These are phyloP conservation scores for Botrytis cinerea DNA, from an alignment of 2,329 filamentous ascomycete species.

Conservation along the genomic window DNA sequence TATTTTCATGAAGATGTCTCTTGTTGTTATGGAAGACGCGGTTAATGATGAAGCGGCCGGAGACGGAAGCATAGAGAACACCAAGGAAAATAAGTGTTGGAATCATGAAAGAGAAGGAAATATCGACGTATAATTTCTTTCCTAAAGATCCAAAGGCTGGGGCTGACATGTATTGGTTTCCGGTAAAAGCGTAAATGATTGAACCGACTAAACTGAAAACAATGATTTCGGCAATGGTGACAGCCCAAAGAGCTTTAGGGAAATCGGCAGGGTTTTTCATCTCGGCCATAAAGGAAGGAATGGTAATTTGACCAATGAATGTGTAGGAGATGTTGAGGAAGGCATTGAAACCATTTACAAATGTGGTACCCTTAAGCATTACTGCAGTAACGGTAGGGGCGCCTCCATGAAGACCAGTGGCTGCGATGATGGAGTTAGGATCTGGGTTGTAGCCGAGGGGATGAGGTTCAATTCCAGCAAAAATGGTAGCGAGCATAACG, in stretches of 20 bases:
- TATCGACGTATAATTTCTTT: slow-evolving; percentile 76
- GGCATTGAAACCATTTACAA: slow-evolving; percentile 79
- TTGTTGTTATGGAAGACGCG: slow-evolving; percentile 74
- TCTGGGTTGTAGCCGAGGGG: slow-evolving; percentile 66
- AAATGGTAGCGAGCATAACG: slow-evolving; percentile 80
- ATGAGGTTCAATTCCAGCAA: slow-evolving; percentile 73
- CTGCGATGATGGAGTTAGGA: slow-evolving; percentile 42
- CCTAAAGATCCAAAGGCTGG: slow-evolving; percentile 85
- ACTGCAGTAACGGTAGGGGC: slow-evolving; percentile 68
- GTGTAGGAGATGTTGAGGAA: slow-evolving; percentile 97
- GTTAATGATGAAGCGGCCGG: slow-evolving; percentile 89
- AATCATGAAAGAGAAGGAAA: slow-evolving; percentile 93
- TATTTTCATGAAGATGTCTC: slow-evolving; percentile 78
- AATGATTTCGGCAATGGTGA: slow-evolving; percentile 84
- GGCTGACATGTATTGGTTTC: slow-evolving; percentile 83
- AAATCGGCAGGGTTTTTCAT: slow-evolving; percentile 84
- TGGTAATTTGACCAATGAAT: slow-evolving; percentile 92
- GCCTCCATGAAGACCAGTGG: slow-evolving; percentile 48
- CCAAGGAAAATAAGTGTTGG: slow-evolving; percentile 92
- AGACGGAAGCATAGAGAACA: slow-evolving; percentile 87
- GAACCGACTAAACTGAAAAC: slow-evolving; percentile 81
- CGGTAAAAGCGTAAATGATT: slow-evolving; percentile 83
- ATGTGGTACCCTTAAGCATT: slow-evolving; percentile 69
- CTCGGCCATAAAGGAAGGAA: slow-evolving; percentile 93
- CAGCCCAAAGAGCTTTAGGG: slow-evolving; percentile 87